These are phyloP conservation scores for Closterium sp. DNA, from an alignment of 139 green algal species.

Conservation along the genomic window DNA sequence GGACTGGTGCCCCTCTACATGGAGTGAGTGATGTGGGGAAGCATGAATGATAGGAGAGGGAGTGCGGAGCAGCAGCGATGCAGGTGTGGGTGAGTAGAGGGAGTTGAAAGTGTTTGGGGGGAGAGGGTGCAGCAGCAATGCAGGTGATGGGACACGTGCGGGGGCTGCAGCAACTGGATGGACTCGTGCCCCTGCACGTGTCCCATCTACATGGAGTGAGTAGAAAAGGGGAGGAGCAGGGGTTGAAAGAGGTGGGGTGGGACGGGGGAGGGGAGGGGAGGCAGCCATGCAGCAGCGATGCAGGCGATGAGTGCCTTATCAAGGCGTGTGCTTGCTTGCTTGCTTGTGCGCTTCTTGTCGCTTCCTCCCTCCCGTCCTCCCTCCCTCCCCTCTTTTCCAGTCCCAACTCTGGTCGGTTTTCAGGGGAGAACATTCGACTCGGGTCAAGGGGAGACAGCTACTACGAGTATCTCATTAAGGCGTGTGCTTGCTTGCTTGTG, in stretches of 20 bases:
- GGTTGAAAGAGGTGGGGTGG: no score
- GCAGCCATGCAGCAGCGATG: no score
- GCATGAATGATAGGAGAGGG: no score
- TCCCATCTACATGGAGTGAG: slow-evolving; percentile 61
- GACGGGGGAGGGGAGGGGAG: no score
- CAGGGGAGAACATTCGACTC: slow-evolving; percentile 42
- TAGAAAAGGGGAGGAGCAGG: background rate
- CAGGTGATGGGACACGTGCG: background rate
- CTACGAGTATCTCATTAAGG: slow-evolving; percentile 82
- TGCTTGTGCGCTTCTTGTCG: background rate
- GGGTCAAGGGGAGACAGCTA: slow-evolving; percentile 74
- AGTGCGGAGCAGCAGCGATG: background rate
- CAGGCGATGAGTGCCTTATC: slow-evolving; percentile 69
- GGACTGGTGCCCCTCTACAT: slow-evolving; percentile 22
- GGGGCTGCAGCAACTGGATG: background rate
- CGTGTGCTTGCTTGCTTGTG: background rate
- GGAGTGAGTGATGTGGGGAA: slow-evolving; percentile 13
- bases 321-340: slow-evolving; percentile 52
- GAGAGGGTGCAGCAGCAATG: no score
- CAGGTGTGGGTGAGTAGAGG: no score
- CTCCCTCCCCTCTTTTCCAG: background rate
- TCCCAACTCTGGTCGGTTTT: slow-evolving; percentile 50
- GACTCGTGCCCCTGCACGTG: slow-evolving; percentile 66
- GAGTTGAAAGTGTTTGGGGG: no score
- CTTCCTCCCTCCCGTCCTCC: background rate